Conservation (phyloP, 2,329 filamentous ascomycete genomes). For the Fusarium brachygibbosum region DNA sequence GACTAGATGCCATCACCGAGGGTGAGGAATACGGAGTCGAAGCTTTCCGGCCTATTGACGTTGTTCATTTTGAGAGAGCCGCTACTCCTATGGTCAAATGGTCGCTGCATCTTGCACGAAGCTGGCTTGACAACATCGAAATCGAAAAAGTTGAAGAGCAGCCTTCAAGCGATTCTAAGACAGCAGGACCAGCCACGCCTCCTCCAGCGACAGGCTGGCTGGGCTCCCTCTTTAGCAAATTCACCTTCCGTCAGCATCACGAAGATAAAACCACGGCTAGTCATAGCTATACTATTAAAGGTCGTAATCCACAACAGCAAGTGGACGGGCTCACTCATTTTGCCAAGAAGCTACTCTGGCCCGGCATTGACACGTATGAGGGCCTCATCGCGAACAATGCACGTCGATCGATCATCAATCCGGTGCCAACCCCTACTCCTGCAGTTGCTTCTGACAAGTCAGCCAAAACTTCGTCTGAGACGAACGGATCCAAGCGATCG, state of each 20-base stretch:
- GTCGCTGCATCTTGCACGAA: constrained; percentile 74
- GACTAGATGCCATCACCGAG: constrained; percentile 73
- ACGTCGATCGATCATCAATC: constrained; percentile 55
- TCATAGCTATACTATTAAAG: constrained; percentile 64
- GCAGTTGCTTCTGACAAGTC: constrained; percentile 6
- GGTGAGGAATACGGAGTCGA: constrained; percentile 68
- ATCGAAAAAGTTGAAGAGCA: constrained; percentile 62
- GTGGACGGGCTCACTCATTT: constrained; percentile 74
- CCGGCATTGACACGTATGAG: constrained; percentile 67
- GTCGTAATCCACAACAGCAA: constrained; percentile 70
- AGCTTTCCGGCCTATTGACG: constrained; percentile 67
- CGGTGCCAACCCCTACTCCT: constrained; percentile 50
- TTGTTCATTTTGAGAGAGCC: constrained; percentile 72
- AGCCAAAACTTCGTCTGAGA: constrained; percentile 53
- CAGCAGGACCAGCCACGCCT: constrained; percentile 23
- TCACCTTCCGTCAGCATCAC: constrained; percentile 60
- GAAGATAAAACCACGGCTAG: constrained; percentile 53
- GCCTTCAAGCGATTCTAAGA: constrained; percentile 13
- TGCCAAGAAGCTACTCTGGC: constrained; percentile 73
- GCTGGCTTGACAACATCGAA: constrained; percentile 77
- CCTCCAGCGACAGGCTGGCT: constrained; percentile 61
- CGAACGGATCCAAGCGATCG: constrained; percentile 55
- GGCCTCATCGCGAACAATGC: constrained; percentile 64
- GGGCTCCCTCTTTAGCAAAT: constrained; percentile 68
- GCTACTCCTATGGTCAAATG: constrained; percentile 74